A percentile compares a stretch with the other conserved stretches of the same genome.
These are phyloP conservation scores for Trichosporon coremiiforme DNA, from an alignment of 1,284 basidiomycete genomes.

Conservation along the genomic window DNA sequence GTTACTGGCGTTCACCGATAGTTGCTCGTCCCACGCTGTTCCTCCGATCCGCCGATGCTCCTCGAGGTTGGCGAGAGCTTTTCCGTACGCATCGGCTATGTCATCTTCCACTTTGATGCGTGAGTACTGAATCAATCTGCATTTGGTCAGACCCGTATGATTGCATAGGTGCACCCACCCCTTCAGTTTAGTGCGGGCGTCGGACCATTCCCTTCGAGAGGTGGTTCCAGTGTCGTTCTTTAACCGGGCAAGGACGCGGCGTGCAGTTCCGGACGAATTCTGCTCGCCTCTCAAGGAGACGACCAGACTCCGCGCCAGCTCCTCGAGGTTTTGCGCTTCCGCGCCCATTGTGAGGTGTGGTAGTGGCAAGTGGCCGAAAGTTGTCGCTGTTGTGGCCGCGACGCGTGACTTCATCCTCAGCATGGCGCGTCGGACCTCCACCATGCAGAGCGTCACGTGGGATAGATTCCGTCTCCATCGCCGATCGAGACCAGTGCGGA, in stretches of 20 bases:
- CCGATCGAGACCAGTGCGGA: background rate
- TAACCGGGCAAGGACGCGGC: conserved; percentile 33
- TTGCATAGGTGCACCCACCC: conserved; percentile 22
- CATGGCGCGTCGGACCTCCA: conserved; percentile 2
- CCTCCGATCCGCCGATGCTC: conserved; percentile 27
- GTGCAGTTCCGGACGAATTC: conserved; percentile 20
- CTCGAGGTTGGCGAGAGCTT: conserved; percentile 34
- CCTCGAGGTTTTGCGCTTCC: background rate
- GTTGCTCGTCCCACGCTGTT: conserved; percentile 41
- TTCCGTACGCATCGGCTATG: conserved; percentile 41
- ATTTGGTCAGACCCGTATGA: background rate
- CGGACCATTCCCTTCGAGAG: conserved; percentile 41
- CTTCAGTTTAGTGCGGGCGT: conserved; percentile 31
- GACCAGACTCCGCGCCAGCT: conserved; percentile 34
- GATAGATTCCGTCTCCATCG: background rate
- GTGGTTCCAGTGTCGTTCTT: conserved; percentile 33
- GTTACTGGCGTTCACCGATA: conserved; percentile 40
- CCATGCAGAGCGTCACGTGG: background rate
- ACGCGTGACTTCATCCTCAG: conserved; percentile 11
- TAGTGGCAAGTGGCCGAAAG: no score
- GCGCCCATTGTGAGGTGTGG: background rate
- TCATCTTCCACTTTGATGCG: conserved; percentile 42
- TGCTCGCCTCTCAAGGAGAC: conserved; percentile 25
- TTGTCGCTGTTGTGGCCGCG: background rate
- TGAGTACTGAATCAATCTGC: conserved; percentile 34